A percentile compares a stretch with the other conserved stretches of the same genome.
These are phyloP conservation scores for Plantago elongata DNA, from an alignment of 257 asterid genomes.

Conservation along the genomic window DNA sequence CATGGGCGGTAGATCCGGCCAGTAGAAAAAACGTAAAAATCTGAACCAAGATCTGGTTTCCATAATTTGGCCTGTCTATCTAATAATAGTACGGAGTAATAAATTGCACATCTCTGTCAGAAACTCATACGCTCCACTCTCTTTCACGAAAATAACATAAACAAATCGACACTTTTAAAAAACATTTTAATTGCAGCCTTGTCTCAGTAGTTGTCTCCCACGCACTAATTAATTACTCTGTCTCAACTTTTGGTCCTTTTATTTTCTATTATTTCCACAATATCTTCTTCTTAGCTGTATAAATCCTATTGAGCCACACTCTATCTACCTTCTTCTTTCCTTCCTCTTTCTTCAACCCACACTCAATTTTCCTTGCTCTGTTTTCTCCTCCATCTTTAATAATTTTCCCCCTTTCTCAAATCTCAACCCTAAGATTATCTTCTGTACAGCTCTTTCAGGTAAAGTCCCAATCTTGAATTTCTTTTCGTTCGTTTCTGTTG, in stretches of 20 bases:
- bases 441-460: slow-evolving; percentile 68
- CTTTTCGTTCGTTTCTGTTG: slow-evolving; percentile 7
- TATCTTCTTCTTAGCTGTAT: slow-evolving; percentile 21
- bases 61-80: too few relatives aligned
- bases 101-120: slow-evolving; percentile 11
- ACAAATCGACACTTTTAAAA: background rate
- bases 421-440: background rate
- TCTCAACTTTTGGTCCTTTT: slow-evolving; percentile 14
- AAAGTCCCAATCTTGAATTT: background rate
- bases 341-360: slow-evolving; percentile 40
- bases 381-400: slow-evolving; percentile 23
- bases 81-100: too few relatives aligned
- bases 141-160: too few relatives aligned
- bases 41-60: too few relatives aligned
- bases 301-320: slow-evolving; percentile 26
- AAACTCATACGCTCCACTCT: too few relatives aligned
- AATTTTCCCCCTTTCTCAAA: slow-evolving; percentile 8
- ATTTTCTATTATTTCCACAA: background rate
- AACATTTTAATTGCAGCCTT: slow-evolving; percentile 30
- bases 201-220: slow-evolving; percentile 50
- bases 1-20: too few relatives aligned
- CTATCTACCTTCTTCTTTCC: slow-evolving; percentile 46
- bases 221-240: slow-evolving; percentile 28
- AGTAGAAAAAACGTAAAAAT: too few relatives aligned
- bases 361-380: slow-evolving; percentile 26